phyloP scores from a whole-genome alignment of 2,329 filamentous ascomycete genomes.

The Cercospora sp. region DNA sequence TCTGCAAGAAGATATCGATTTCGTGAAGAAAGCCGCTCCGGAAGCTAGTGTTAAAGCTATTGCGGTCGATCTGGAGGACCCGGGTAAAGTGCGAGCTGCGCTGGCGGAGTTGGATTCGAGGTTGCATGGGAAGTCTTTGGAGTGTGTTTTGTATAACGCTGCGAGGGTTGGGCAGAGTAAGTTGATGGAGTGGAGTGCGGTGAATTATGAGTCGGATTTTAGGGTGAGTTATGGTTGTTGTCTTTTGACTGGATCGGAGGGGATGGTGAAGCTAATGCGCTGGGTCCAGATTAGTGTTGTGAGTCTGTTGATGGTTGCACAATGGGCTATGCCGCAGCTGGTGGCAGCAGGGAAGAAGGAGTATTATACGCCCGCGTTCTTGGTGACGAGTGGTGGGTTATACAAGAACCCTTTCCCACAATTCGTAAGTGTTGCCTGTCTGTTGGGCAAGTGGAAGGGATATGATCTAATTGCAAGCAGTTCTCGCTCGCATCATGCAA shows the following conservation, averaged over 20 bases:
- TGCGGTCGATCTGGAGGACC: slow-evolving; percentile 46
- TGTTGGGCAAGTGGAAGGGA: too few species aligned
- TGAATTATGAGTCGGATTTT: slow-evolving; percentile 52
- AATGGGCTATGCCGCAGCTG: slow-evolving; percentile 48
- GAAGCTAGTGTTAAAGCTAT: slow-evolving; percentile 42
- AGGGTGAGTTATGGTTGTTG: slow-evolving; percentile 38
- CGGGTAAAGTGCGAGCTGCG: slow-evolving; percentile 38
- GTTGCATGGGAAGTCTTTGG: slow-evolving; percentile 39
- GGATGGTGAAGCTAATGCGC: background rate
- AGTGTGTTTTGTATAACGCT: slow-evolving; percentile 54
- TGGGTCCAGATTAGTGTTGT: slow-evolving; percentile 45
- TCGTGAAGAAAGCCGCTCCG: slow-evolving; percentile 22
- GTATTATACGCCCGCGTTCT: slow-evolving; percentile 42
- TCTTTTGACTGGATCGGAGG: background rate
- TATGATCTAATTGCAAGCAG: background rate
- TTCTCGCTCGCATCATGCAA: slow-evolving; percentile 53
- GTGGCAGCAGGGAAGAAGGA: slow-evolving; percentile 29
- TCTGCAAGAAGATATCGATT: slow-evolving; percentile 29
- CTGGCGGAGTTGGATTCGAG: slow-evolving; percentile 45
- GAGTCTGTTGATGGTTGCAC: slow-evolving; percentile 48
- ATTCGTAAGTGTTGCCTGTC: background rate
- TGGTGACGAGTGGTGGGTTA: slow-evolving; percentile 51
- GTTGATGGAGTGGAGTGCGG: slow-evolving; percentile 44
- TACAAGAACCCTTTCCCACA: slow-evolving; percentile 47
- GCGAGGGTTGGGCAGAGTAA: slow-evolving; percentile 47